Base-by-base conservation (phyloP, 345 rosid genomes). In the Erysimum cheiranthoides region DNA sequence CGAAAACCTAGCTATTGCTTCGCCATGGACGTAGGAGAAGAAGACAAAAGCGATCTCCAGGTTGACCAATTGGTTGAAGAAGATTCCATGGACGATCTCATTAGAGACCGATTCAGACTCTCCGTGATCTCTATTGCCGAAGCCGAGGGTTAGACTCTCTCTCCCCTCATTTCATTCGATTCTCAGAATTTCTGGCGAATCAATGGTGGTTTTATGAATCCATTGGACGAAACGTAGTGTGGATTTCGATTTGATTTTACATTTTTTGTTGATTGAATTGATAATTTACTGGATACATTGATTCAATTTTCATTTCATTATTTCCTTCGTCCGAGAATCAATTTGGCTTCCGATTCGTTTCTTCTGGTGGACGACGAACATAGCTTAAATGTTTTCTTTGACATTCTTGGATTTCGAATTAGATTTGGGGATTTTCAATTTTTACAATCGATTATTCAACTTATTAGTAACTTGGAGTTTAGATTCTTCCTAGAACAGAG, bases 61-160 rank as follows among this genome's bases (percentile, higher is more conserved):
- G 78, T 76, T 73, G 87, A 81, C 52, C 84, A 54, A 21, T 0
- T 25, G 28, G 61, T 58, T 38, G 81, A 78, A 72, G 73, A 81
- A 3, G 92, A 86, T 17, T 79, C 92, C 6, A 83, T 78, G 61
- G 82, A 71, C 36, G 88, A 90, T 59, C 74, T 84, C 36, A 81
- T 86, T n/a, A 83, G 85, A 52, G 97, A 90, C 70, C 93, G 98
- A 43, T 87, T 92, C 70, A 82, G 96, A 57, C 92, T 94, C 83
- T 82, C 93, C 32, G 79, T 89, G 10, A 83, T 94, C 77, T 86
- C 96, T 66, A 86, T 92, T 52, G 91, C 93, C 71, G 89, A 91
- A 83, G 52, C 86, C 13, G 89, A 91, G 80, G 95, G 98, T 91
- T 66, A 49, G 27, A 10, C 51, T 56, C 79, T 39, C 64, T 39